phyloP scores from a whole-genome alignment of 1,284 basidiomycete species.

The Earliella scabrosa region DNA sequence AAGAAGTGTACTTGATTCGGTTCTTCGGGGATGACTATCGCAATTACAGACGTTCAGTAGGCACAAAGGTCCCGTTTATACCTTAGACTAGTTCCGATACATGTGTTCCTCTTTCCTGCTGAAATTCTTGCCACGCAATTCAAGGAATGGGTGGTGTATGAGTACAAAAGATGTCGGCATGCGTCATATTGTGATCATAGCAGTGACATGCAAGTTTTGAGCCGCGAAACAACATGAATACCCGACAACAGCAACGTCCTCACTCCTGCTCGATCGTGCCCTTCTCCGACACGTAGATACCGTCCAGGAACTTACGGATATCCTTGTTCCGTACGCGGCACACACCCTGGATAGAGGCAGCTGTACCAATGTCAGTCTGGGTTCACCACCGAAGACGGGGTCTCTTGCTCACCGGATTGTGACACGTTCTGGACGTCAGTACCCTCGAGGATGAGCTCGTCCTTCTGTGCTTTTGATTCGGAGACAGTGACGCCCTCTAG shows the following conservation, averaged over 20 bases:
- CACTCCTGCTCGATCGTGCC: conserved; percentile 59
- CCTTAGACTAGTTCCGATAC: conserved; percentile 32
- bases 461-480: conserved; percentile 96
- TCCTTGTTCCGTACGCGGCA: conserved; percentile 98
- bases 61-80: conserved; percentile 77
- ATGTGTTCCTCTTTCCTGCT: too few relatives aligned
- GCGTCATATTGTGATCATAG: conserved; percentile 27
- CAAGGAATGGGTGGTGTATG: too few relatives aligned
- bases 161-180: conserved; percentile 19
- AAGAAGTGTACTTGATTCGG: conserved; percentile 71
- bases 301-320: conserved; percentile 93
- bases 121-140: too few relatives aligned
- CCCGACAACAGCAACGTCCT: conserved; percentile 21
- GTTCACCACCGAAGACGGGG: neutral
- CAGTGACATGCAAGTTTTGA: conserved; percentile 28
- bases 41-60: conserved; percentile 69
- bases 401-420: conserved; percentile 72
- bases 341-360: conserved; percentile 93
- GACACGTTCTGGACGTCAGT: conserved; percentile 97
- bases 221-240: conserved; percentile 25
- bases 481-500: conserved; percentile 85
- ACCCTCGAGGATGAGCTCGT: conserved; percentile 91
- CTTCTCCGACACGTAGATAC: conserved; percentile 93
- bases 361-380: conserved; percentile 41
- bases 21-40: conserved; percentile 88